Evolutionary conservation across 805 yeast genomes (phyloP), one percentile per base, ranked within the genome.

Genomic region (Metschnikowia drakensbergensis): DNA sequence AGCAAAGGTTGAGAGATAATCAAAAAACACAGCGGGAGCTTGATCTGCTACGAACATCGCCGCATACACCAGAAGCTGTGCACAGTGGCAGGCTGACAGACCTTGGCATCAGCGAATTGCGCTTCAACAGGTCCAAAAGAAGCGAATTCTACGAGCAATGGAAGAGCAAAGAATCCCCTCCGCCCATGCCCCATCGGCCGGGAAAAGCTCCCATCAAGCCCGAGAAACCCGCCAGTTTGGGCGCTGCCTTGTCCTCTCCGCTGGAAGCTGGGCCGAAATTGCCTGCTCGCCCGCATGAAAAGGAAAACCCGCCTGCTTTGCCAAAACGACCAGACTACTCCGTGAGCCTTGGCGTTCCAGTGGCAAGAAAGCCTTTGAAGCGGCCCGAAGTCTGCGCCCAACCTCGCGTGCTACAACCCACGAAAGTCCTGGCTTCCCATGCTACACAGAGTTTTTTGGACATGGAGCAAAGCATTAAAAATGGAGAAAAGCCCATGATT

Each of bases 11-110:
- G 17, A 47, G 54, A 35, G 69, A 72, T 46, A 74, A 67, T 53
- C 69, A 66, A 27, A 61, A 64, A 40, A 58, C 72, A 7, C 71
- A 67, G 48, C 56, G 72, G 17, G 61, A 57, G 8, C 58, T 71
- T 29, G 65, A 71, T 42, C 62, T 61, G 23, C 53, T 68, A 36
- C 54, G 64, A 33, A 58, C 53, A 58, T 2, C 23, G 5, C 35
- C 35, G 31, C 28, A 35, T n/a, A 11, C 17, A 5, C 11, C 29
- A 10, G 39, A 37, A 7, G 30, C 11, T 23, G 29, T 31, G 36
- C 43, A 31, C 23, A 22, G 23, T 5, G 25, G 5, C 28, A 32
- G 25, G 9, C 38, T 13, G 28, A n/a, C 37, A 6, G 47, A 45
- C 36, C 47, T 45, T 28, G 58, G 49, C 1, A 46, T 54, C 47